These are phyloP conservation scores for Ophiosphaerella herpotricha DNA, from an alignment of 2,329 filamentous ascomycete species.

Conservation along the genomic window DNA sequence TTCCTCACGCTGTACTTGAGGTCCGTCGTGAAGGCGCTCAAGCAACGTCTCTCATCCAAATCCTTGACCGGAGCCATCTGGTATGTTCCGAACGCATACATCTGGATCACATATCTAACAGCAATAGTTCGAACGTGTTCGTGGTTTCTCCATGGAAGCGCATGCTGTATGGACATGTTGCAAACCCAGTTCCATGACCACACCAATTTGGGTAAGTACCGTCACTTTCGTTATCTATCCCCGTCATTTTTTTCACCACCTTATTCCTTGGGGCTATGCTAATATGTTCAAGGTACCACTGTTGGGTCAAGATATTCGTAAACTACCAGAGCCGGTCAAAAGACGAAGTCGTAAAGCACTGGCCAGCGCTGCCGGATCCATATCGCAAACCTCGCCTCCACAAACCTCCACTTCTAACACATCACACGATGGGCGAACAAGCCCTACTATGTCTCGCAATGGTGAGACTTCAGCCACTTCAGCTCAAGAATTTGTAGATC, in stretches of 20 bases:
- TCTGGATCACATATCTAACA: conserved; percentile 22
- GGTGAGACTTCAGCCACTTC: conserved; percentile 44
- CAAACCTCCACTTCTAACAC: conserved; percentile 46
- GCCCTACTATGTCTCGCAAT: conserved; percentile 30
- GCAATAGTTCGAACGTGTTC: conserved; percentile 53
- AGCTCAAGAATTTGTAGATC: conserved; percentile 41
- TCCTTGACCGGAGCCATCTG: conserved; percentile 54
- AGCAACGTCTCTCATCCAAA: conserved; percentile 46
- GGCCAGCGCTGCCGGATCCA: conserved; percentile 27
- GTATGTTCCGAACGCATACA: conserved; percentile 32
- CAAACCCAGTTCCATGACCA: conserved; percentile 50
- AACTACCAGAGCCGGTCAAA: conserved; percentile 51
- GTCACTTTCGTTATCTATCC: too few relatives aligned
- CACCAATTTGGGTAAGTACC: conserved; percentile 53
- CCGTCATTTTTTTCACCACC: background rate
- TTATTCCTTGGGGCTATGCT: conserved; percentile 1
- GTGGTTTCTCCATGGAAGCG: conserved; percentile 59
- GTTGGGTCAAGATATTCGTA: conserved; percentile 57
- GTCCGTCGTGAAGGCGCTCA: conserved; percentile 54
- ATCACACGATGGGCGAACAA: conserved; percentile 44
- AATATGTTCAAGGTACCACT: conserved; percentile 41
- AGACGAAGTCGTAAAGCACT: conserved; percentile 33
- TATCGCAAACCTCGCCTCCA: conserved; percentile 31
- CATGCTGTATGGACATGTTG: conserved; percentile 58
- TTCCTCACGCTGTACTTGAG: conserved; percentile 58